These are phyloP conservation scores for Pachysandra terminalis DNA, from an alignment of 164 flowering plant genomes.

Conservation along the genomic window DNA sequence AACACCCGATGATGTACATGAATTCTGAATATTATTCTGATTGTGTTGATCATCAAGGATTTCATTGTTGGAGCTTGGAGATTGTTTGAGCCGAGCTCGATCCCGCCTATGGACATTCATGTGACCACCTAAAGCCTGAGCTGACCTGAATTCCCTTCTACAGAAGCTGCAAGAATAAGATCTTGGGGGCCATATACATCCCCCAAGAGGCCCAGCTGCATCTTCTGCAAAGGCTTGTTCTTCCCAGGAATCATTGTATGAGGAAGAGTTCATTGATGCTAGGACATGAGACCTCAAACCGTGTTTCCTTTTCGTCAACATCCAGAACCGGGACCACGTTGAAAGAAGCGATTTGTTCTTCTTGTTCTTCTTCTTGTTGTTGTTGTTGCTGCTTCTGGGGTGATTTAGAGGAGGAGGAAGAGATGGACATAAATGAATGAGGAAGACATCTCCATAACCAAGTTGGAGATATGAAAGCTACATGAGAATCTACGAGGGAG, in stretches of 20 bases:
- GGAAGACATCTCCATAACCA: neutral
- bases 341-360: neutral
- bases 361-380: too few relatives aligned
- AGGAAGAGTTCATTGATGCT: constrained; percentile 10
- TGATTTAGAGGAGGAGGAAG: neutral
- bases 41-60: constrained; percentile 21
- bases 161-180: constrained; percentile 88
- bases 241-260: constrained; percentile 69
- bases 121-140: constrained; percentile 96
- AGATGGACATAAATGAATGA: neutral
- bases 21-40: constrained; percentile 17
- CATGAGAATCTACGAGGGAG: constrained; percentile 21
- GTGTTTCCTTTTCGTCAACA: constrained; percentile 48
- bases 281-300: constrained; percentile 25
- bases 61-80: constrained; percentile 27
- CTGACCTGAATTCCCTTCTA: constrained; percentile 82
- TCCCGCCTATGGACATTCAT: constrained; percentile 94
- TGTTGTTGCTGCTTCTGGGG: neutral
- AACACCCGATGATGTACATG: constrained; percentile 18
- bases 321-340: constrained; percentile 35
- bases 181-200: constrained; percentile 90
- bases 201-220: constrained; percentile 70
- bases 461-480: constrained; percentile 17
- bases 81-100: constrained; percentile 76
- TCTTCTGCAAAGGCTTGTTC: constrained; percentile 93